These are phyloP conservation scores for Calonectria leucothoes DNA, from an alignment of 2,329 filamentous ascomycete genomes.

Conservation along the genomic window DNA sequence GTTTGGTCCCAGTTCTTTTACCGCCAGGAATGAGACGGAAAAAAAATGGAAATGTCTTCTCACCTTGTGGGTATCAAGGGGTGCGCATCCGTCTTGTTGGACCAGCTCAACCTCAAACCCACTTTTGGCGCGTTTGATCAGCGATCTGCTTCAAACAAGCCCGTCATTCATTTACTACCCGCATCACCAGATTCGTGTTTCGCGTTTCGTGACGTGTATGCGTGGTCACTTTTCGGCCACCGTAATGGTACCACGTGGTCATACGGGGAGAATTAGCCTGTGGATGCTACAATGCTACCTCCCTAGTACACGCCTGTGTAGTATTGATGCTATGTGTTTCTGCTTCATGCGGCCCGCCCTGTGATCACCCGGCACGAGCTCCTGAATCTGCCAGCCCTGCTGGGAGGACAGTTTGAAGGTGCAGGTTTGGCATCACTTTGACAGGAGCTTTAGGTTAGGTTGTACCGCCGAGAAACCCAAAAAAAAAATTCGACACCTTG, in stretches of 20 bases:
- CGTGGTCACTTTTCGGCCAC: conserved; percentile 13
- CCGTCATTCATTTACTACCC: conserved; percentile 25
- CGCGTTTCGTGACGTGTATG: conserved; percentile 38
- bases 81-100: not conserved
- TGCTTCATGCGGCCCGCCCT: not conserved
- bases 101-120: not conserved
- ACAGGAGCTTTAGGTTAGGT: not conserved
- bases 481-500: not conserved
- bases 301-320: not conserved
- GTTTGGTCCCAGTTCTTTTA: not conserved
- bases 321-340: conserved; percentile 2
- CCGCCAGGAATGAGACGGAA: not conserved
- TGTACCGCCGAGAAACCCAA: not conserved
- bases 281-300: not conserved
- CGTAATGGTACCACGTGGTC: conserved; percentile 33
- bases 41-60: not conserved
- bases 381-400: not conserved
- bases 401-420: not conserved
- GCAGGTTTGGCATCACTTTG: conserved; percentile 2
- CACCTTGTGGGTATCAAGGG: not conserved
- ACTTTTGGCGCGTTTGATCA: conserved; percentile 27
- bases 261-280: not conserved
- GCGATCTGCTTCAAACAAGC: conserved; percentile 33
- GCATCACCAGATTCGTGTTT: conserved; percentile 24
- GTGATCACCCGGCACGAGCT: conserved; percentile 1